These are phyloP conservation scores for Trematosphaeria pertusa DNA, from an alignment of 2,329 filamentous ascomycete genomes.

Conservation along the genomic window DNA sequence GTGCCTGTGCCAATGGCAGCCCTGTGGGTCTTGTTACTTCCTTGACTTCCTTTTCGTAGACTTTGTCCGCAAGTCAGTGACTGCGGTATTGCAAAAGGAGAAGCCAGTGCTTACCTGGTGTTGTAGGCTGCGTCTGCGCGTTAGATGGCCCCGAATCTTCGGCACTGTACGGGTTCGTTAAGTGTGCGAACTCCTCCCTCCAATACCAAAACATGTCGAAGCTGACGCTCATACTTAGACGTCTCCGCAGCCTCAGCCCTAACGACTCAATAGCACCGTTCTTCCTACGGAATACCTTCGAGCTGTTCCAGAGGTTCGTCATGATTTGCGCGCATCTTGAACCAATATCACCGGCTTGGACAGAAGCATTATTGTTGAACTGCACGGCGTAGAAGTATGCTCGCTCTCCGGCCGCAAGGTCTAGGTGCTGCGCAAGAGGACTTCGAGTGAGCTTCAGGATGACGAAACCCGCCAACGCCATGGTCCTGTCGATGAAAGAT, in stretches of 20 bases:
- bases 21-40: constrained; percentile 5
- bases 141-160: constrained; percentile 34
- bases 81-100: constrained; percentile 8
- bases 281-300: constrained; percentile 39
- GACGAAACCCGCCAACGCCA: constrained; percentile 40
- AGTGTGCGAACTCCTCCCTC: constrained; percentile 47
- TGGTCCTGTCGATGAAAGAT: constrained; percentile 43
- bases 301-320: constrained; percentile 44
- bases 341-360: constrained; percentile 43
- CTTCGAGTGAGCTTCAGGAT: constrained; percentile 42
- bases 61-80: constrained; percentile 20
- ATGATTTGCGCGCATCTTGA: constrained; percentile 39
- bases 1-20: background rate
- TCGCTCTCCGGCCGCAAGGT: constrained; percentile 41
- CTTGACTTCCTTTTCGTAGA: constrained; percentile 14
- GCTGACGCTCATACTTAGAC: constrained; percentile 46
- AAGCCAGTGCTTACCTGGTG: constrained; percentile 34
- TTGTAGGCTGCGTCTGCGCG: constrained; percentile 30
- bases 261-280: constrained; percentile 42
- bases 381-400: constrained; percentile 41
- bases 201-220: constrained; percentile 52
- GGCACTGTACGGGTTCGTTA: constrained; percentile 45
- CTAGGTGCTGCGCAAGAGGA: constrained; percentile 38
- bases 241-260: constrained; percentile 38
- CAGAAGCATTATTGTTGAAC: constrained; percentile 40